These are phyloP conservation scores for Ustilago esculenta DNA, from an alignment of 1,284 basidiomycete species.

Conservation along the genomic window DNA sequence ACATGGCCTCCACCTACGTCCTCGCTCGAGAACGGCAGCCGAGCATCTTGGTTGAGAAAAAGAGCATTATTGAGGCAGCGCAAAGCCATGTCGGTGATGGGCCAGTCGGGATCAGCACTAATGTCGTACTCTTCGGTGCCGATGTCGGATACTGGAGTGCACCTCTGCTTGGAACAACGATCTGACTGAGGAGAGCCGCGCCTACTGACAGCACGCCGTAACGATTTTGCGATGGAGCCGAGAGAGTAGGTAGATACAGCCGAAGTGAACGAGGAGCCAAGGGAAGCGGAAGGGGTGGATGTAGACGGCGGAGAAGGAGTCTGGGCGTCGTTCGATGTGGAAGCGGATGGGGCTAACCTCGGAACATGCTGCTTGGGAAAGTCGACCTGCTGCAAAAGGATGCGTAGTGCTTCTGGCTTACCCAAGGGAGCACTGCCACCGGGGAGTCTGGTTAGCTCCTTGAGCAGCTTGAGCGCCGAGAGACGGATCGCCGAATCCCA, in stretches of 20 bases:
- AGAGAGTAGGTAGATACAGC: slow-evolving; percentile 9
- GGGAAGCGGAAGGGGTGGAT: not conserved
- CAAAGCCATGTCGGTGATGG: slow-evolving; percentile 52
- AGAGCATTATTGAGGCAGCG: slow-evolving; percentile 61
- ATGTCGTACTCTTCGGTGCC: slow-evolving; percentile 22
- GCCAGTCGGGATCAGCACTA: slow-evolving; percentile 36
- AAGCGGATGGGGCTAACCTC: slow-evolving; percentile 1
- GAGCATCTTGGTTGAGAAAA: slow-evolving; percentile 47
- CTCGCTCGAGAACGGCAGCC: slow-evolving; percentile 39
- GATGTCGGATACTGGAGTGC: slow-evolving; percentile 15
- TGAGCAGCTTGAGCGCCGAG: slow-evolving; percentile 44
- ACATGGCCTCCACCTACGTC: slow-evolving; percentile 45
- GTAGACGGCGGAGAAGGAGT: not conserved
- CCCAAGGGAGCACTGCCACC: slow-evolving; percentile 47
- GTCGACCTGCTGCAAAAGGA: slow-evolving; percentile 45
- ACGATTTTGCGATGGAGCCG: slow-evolving; percentile 25
- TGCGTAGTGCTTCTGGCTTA: slow-evolving; percentile 27
- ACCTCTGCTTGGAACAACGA: slow-evolving; percentile 17
- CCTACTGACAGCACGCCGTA: slow-evolving; percentile 27
- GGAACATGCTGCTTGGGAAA: slow-evolving; percentile 37
- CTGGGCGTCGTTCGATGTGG: not conserved
- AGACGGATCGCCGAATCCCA: slow-evolving; percentile 36
- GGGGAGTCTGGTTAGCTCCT: slow-evolving; percentile 53
- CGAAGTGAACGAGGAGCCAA: slow-evolving; percentile 1
- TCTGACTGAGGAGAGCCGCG: slow-evolving; percentile 17